Evolutionary conservation across 2,329 filamentous ascomycete genomes (phyloP).

Genomic region (Fusarium secorum): DNA sequence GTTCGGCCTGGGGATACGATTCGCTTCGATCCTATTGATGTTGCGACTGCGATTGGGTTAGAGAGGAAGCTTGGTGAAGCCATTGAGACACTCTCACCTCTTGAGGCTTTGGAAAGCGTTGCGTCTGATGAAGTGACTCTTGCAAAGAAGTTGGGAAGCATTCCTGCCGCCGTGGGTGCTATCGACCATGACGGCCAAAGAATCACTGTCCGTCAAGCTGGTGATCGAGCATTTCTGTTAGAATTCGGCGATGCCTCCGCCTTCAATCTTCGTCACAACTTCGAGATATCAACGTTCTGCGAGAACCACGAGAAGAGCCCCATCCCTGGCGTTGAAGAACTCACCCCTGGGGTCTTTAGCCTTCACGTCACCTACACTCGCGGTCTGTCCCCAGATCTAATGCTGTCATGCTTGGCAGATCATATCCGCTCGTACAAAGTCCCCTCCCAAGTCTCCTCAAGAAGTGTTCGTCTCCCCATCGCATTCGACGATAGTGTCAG

Average conservation of each 20-base stretch:
- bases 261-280: constrained; percentile 47
- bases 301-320: constrained; percentile 41
- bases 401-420: constrained; percentile 31
- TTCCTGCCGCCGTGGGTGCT: constrained; percentile 19
- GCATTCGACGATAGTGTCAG: constrained; percentile 51
- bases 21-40: constrained; percentile 43
- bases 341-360: constrained; percentile 48
- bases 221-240: constrained; percentile 46
- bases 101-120: neutral
- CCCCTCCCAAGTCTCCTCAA: constrained; percentile 39
- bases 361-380: constrained; percentile 45
- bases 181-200: constrained; percentile 23
- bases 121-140: neutral
- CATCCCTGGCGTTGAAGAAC: constrained; percentile 43
- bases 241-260: constrained; percentile 43
- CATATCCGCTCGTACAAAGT: constrained; percentile 40
- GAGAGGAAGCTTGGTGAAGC: constrained; percentile 33
- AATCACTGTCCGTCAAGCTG: constrained; percentile 43
- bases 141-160: neutral
- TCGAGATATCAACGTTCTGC: constrained; percentile 48
- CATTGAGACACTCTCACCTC: constrained; percentile 31
- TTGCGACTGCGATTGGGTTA: constrained; percentile 38
- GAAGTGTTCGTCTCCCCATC: constrained; percentile 48
- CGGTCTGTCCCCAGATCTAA: constrained; percentile 26
- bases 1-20: constrained; percentile 50